Conservation (phyloP, 805 yeast genomes). For the Kodamaea lidongshanica region DNA sequence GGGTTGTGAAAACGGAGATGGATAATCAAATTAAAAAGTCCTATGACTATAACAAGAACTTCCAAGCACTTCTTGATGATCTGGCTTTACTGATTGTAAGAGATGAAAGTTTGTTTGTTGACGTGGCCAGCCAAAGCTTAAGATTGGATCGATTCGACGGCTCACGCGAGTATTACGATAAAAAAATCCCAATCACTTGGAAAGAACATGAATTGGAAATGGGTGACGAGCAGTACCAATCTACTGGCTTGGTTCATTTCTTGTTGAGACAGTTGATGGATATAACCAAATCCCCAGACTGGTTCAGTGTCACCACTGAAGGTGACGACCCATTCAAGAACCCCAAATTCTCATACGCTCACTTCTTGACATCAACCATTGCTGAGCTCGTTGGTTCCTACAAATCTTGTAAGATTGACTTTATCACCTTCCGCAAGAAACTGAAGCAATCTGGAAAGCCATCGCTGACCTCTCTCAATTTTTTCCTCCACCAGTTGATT, state of each 20-base stretch:
- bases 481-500: slow-evolving; percentile 68
- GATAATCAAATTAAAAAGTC: background rate
- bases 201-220: slow-evolving; percentile 9
- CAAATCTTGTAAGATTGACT: slow-evolving; percentile 74
- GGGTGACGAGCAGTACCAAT: slow-evolving; percentile 8
- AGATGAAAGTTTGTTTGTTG: slow-evolving; percentile 44
- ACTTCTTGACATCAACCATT: slow-evolving; percentile 61
- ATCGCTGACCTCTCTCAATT: slow-evolving; percentile 68
- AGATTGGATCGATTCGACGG: slow-evolving; percentile 43
- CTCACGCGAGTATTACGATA: slow-evolving; percentile 6
- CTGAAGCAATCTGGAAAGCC: too few relatives aligned
- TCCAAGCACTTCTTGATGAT: slow-evolving; percentile 48
- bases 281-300: slow-evolving; percentile 30
- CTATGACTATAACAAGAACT: background rate
- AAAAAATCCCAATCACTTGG: slow-evolving; percentile 9
- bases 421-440: slow-evolving; percentile 66
- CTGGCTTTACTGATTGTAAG: slow-evolving; percentile 43
- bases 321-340: slow-evolving; percentile 9
- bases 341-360: slow-evolving; percentile 52
- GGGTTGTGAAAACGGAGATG: slow-evolving; percentile 2
- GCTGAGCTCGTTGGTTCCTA: slow-evolving; percentile 74
- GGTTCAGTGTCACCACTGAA: slow-evolving; percentile 23
- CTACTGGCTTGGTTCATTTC: slow-evolving; percentile 57
- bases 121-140: slow-evolving; percentile 35
- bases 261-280: slow-evolving; percentile 61